These are phyloP conservation scores for Taiwanofungus camphoratus DNA, from an alignment of 1,284 basidiomycete genomes.

Conservation along the genomic window DNA sequence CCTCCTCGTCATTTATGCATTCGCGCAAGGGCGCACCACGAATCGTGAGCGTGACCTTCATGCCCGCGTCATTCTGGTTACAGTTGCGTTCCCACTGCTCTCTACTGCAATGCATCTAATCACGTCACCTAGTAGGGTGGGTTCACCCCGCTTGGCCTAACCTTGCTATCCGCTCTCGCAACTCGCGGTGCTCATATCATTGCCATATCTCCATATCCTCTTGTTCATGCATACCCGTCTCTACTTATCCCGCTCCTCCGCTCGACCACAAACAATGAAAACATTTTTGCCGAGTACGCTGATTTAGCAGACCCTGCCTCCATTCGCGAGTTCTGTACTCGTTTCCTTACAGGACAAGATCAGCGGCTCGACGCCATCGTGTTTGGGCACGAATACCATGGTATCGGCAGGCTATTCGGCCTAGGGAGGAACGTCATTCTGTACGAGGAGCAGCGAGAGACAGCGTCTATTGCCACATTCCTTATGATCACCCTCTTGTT, in stretches of 20 bases:
- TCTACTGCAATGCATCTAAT: neutral
- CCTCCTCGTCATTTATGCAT: slow-evolving; percentile 44
- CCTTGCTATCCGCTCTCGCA: slow-evolving; percentile 57
- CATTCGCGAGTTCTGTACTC: slow-evolving; percentile 60
- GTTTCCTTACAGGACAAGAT: slow-evolving; percentile 58
- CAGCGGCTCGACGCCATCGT: slow-evolving; percentile 66
- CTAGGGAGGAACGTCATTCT: slow-evolving; percentile 10
- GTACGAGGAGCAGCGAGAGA: slow-evolving; percentile 37
- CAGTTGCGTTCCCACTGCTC: slow-evolving; percentile 33
- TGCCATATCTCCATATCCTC: slow-evolving; percentile 54
- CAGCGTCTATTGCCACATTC: slow-evolving; percentile 63
- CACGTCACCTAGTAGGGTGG: slow-evolving; percentile 45
- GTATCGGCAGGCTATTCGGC: slow-evolving; percentile 46
- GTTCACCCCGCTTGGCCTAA: slow-evolving; percentile 67
- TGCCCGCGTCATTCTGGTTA: slow-evolving; percentile 61
- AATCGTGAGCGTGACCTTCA: slow-evolving; percentile 69
- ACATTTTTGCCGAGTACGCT: slow-evolving; percentile 71
- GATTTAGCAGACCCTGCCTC: slow-evolving; percentile 58
- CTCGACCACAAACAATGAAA: slow-evolving; percentile 60
- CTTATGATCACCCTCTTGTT: slow-evolving; percentile 73
- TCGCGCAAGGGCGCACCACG: slow-evolving; percentile 64
- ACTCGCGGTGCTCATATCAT: slow-evolving; percentile 71
- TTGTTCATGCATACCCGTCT: slow-evolving; percentile 48
- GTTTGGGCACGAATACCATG: slow-evolving; percentile 67
- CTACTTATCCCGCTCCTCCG: slow-evolving; percentile 60